Base-by-base conservation (phyloP, 2,329 filamentous ascomycete species). In the Neospermospora avenae region DNA sequence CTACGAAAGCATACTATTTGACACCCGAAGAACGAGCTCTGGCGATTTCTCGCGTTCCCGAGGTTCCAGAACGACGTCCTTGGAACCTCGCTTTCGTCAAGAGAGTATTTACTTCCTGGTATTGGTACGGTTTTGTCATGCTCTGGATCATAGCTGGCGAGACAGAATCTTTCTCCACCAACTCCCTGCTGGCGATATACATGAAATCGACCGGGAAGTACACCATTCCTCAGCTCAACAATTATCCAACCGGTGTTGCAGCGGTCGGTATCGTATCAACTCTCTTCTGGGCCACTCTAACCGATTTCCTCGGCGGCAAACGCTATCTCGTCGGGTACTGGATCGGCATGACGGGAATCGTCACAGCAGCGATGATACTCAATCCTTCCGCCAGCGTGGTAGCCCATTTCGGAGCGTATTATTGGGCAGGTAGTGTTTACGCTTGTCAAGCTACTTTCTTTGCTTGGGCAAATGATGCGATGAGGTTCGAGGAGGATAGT, bases 371-470 rank as follows among this genome's bases (percentile, higher is more conserved):
- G 4, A 81, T 90, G 77, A 81, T 90, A 1, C 74, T 90, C 0
- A 58, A 53, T 13, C 53, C 63, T 2, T 42, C 37, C 78, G 79
- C 0, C 79, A 80, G 35, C 55, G 55, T 72, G 0, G 69, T 79
- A 0, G 75, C 82, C 1, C 80, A 84, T 0, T 87, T 90, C 62
- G 85, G 84, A 2, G 85, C 86, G 3, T 90, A 89, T 66, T 90
- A 89, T 71, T 87, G 84, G 82, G 84, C 86, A 0, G 88, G 88
- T 0, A 77, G 81, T 3, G 84, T 89, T 0, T 90, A 90, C 65
- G 87, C 87, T 0, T 88, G 87, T 67, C 87, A 91, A 72, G 86
- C 88, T 0, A 88, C 84, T 0, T 90, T 90, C 66, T 90, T 91
- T 65, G 87, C 88, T 0, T 57, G 55, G 87, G 87, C 85, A 22